Evolutionary conservation across 2,329 filamentous ascomycete genomes (phyloP).

Genomic region (Microcera coccophila): DNA sequence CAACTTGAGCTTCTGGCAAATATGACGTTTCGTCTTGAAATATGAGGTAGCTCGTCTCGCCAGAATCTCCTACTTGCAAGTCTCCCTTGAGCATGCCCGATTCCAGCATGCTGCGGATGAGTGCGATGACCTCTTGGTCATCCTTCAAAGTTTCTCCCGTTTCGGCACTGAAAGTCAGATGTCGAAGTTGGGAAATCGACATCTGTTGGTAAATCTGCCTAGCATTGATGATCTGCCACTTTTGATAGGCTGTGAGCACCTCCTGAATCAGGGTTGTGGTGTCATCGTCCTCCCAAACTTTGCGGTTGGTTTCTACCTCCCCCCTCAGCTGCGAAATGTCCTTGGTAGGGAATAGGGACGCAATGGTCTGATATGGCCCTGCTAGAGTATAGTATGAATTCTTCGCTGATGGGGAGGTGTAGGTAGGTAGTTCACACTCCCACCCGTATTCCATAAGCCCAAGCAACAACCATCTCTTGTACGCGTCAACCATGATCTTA

Average conservation of each 20-base stretch:
- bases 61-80: constrained; percentile 44
- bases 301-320: constrained; percentile 56
- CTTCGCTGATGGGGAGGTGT: constrained; percentile 49
- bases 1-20: constrained; percentile 50
- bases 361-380: constrained; percentile 68
- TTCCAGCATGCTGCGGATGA: constrained; percentile 55
- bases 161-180: constrained; percentile 50
- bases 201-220: constrained; percentile 65
- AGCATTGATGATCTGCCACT: constrained; percentile 70
- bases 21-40: constrained; percentile 44
- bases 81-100: constrained; percentile 50
- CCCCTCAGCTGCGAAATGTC: constrained; percentile 56
- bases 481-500: constrained; percentile 80
- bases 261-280: constrained; percentile 69
- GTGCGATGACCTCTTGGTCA: constrained; percentile 41
- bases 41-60: constrained; percentile 44
- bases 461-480: constrained; percentile 86
- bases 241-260: constrained; percentile 66
- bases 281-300: constrained; percentile 65
- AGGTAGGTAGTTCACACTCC: constrained; percentile 51
- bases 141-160: constrained; percentile 43
- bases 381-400: constrained; percentile 56
- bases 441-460: constrained; percentile 68
- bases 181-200: constrained; percentile 50
- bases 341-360: constrained; percentile 59